These are phyloP conservation scores for Scheffersomyces titani DNA, from an alignment of 1,139 yeast species.

Conservation along the genomic window DNA sequence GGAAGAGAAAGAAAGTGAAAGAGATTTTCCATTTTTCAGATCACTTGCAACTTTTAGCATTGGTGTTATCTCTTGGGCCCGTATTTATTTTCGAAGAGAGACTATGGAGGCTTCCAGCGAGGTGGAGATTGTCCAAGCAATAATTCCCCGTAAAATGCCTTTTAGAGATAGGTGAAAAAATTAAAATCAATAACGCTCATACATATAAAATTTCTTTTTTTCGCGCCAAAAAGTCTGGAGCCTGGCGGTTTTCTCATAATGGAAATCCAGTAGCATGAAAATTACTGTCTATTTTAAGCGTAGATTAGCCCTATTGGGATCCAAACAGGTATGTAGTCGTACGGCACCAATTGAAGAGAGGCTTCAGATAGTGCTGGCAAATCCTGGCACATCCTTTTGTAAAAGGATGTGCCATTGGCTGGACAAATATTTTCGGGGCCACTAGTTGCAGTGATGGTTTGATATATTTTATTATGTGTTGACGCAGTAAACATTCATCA, in stretches of 20 bases:
- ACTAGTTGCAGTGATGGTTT: not conserved
- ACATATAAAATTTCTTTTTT: not conserved
- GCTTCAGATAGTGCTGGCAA: no score
- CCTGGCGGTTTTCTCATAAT: not conserved
- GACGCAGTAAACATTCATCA: not conserved
- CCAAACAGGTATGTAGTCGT: not conserved
- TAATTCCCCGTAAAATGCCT: not conserved
- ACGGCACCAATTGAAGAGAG: not conserved
- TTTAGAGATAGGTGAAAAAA: not conserved
- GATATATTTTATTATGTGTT: not conserved
- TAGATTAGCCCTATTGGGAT: not conserved
- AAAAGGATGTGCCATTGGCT: no score
- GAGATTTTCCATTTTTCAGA: not conserved
- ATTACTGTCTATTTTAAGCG: not conserved
- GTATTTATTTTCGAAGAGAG: not conserved
- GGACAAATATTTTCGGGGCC: not conserved
- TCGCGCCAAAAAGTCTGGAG: not conserved
- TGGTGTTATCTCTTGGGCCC: not conserved
- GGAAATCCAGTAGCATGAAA: not conserved
- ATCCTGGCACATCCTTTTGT: not conserved
- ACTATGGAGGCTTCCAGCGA: not conserved
- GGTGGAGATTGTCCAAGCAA: not conserved
- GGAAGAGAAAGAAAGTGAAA: not conserved
- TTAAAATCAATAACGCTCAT: not conserved
- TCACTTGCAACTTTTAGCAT: not conserved